Percentiles rank a stretch among this genome's conserved stretches.
Evolutionary conservation across 495 filamentous ascomycete genomes (phyloP).

Genomic region (Annulohypoxylon nitens): DNA sequence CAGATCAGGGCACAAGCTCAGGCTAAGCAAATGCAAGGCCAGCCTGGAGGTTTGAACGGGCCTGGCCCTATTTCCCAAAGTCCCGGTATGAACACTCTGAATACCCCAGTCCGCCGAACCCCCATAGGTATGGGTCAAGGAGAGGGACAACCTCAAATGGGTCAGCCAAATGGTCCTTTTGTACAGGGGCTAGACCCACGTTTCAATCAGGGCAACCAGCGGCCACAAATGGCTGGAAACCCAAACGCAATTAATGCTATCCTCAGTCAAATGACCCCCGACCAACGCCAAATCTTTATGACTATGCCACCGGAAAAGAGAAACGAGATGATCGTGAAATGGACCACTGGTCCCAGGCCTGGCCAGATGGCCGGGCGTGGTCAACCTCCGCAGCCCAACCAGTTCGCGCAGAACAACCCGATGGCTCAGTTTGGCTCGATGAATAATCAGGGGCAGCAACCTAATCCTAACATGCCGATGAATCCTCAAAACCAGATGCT

Average conservation of each 20-base stretch:
- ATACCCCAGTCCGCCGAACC: conserved; percentile 61
- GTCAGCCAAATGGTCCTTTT: conserved; percentile 54
- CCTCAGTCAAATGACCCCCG: conserved; percentile 50
- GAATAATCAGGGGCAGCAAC: conserved; percentile 45
- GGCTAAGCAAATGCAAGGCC: conserved; percentile 61
- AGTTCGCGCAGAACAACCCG: conserved; percentile 52
- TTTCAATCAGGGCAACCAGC: conserved; percentile 58
- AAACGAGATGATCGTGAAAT: conserved; percentile 58
- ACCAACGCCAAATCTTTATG: conserved; percentile 49
- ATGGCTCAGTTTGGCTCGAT: conserved; percentile 50
- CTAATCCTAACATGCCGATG: conserved; percentile 50
- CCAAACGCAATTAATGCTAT: conserved; percentile 55
- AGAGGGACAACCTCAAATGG: conserved; percentile 52
- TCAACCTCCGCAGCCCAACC: conserved; percentile 51
- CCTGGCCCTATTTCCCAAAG: conserved; percentile 62
- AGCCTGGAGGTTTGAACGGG: conserved; percentile 60
- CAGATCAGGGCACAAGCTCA: conserved; percentile 58
- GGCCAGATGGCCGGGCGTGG: conserved; percentile 45
- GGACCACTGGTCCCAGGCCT: conserved; percentile 46
- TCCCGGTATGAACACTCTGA: conserved; percentile 64
- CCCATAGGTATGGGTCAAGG: conserved; percentile 57
- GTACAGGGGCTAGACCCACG: conserved; percentile 57
- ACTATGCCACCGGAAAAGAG: conserved; percentile 56
- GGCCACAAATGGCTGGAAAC: conserved; percentile 45
- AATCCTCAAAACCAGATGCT: conserved; percentile 54